A percentile compares a stretch with the other conserved stretches of the same genome.
Evolutionary conservation across 345 rosid species (phyloP).

Genomic region (Trapa incisa): DNA sequence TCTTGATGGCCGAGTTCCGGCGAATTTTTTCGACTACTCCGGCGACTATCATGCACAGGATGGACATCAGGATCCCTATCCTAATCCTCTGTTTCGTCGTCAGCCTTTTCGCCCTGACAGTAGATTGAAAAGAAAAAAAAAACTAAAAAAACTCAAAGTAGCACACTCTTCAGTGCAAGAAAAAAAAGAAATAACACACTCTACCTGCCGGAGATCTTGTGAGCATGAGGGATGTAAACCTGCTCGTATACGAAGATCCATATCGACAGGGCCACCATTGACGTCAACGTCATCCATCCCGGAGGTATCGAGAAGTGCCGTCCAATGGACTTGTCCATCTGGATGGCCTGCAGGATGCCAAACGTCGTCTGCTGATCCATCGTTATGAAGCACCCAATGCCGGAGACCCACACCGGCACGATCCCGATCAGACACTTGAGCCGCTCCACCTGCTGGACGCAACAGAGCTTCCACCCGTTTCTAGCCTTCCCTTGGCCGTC

Average conservation of each 20-base stretch:
- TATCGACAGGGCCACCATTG: slow-evolving; percentile 48
- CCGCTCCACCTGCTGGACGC: slow-evolving; percentile 49
- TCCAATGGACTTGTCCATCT: slow-evolving; percentile 30
- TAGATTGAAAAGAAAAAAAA: no score
- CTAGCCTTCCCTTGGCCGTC: slow-evolving; percentile 28
- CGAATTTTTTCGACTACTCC: slow-evolving; percentile 38
- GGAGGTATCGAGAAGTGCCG: slow-evolving; percentile 37
- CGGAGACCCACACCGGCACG: slow-evolving; percentile 51
- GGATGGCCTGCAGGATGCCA: slow-evolving; percentile 52
- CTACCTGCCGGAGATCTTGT: slow-evolving; percentile 9
- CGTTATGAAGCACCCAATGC: slow-evolving; percentile 45
- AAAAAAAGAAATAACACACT: no score
- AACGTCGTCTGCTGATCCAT: slow-evolving; percentile 56
- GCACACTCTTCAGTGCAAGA: no score
- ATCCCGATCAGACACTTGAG: slow-evolving; percentile 36
- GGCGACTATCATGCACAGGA: slow-evolving; percentile 40
- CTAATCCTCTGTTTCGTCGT: slow-evolving; percentile 37
- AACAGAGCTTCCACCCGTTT: slow-evolving; percentile 46
- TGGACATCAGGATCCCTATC: slow-evolving; percentile 43
- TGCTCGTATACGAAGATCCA: slow-evolving; percentile 58
- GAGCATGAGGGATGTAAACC: slow-evolving; percentile 22
- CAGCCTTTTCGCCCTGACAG: slow-evolving; percentile 19
- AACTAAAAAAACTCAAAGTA: no score
- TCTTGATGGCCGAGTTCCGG: slow-evolving; percentile 25
- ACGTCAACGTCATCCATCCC: slow-evolving; percentile 49